A percentile compares a stretch with the other conserved stretches of the same genome.
Conservation (phyloP, 169 alveolate species). For the Eimeria falciformis region DNA sequence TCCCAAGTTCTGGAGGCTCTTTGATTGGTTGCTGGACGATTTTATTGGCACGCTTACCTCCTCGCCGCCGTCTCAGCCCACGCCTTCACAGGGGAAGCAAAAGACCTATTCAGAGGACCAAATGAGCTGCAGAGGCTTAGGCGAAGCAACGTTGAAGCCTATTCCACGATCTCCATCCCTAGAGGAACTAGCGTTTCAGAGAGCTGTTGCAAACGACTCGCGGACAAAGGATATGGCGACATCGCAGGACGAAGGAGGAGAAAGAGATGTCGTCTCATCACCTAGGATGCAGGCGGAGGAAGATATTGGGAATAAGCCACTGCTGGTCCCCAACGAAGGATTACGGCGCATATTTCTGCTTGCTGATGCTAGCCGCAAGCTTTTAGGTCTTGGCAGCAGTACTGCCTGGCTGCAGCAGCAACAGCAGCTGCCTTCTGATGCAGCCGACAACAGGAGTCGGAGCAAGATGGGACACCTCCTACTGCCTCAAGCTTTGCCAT, state of each 20-base stretch:
- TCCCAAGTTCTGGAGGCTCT: conserved; percentile 74
- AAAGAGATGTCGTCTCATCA: neutral
- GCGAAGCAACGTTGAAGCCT: conserved; percentile 24
- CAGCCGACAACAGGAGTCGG: neutral
- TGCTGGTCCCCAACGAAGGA: conserved; percentile 54
- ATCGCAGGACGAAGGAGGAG: neutral
- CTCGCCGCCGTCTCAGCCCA: neutral
- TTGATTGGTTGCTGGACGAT: conserved; percentile 67
- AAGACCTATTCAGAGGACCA: neutral
- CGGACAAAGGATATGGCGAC: neutral
- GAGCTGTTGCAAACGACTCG: neutral
- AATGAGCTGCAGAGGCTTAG: neutral
- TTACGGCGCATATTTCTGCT: conserved; percentile 62
- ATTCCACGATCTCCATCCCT: conserved; percentile 61
- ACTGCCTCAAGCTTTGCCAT: conserved; percentile 29
- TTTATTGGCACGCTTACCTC: conserved; percentile 61
- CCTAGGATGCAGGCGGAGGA: no score
- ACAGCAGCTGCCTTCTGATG: neutral
- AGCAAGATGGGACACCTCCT: conserved; percentile 10
- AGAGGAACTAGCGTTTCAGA: conserved; percentile 4
- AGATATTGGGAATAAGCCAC: neutral
- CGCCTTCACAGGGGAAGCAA: neutral
- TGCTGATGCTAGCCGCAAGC: conserved; percentile 55
- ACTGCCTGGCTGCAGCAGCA: conserved; percentile 15
- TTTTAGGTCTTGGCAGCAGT: conserved; percentile 50